Evolutionary conservation across 2,329 filamentous ascomycete species (phyloP), one percentile per base, ranked within the genome.

Genomic region (Blastomyces percursus): DNA sequence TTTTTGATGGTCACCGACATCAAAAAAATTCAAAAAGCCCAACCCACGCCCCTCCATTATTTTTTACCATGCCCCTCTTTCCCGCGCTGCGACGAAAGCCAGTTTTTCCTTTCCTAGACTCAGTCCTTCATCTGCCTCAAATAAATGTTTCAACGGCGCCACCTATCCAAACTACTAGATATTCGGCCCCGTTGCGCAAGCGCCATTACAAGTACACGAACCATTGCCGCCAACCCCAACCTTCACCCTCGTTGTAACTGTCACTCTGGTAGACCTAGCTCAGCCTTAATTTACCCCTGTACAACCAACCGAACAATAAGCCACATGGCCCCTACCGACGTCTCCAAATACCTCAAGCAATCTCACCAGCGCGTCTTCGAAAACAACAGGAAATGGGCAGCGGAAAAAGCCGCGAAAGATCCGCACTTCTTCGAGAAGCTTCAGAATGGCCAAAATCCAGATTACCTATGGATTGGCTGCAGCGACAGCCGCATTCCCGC

Each of bases 341-440:
- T 60, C 46, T 50, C 44, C 19, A 60, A 60, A 40, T 60, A 60
- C 30, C 46, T 60, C 32, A 51, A 60, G 35, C 46, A 86, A 76
- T 81, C 79, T 69, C 86, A 89, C 74, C 83, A 87, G 69, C 80
- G 81, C 64, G 82, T 89, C 70, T 89, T 90, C 69, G 82, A 87
- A 67, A 83, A 84, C 79, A 90, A 89, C 78, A 77, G 79, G 66
- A 77, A 78, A 61, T 90, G 87, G 87, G 86, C 86, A 14, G 79
- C 79, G 56, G 75, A 82, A 66, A 85, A 86, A 77, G 75, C 70
- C 67, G 72, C 75, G 66, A 78, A 79, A 64, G 84, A 90, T 74
- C 84, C 86, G 3, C 77, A 81, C 11, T 89, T 86, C 78, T 90
- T 90, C 74, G 73, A 75, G 60, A 82, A 85, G 72, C 80, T 90